Base-by-base conservation (phyloP, 768 basidiomycete genomes). In the Pholiota microspora region DNA sequence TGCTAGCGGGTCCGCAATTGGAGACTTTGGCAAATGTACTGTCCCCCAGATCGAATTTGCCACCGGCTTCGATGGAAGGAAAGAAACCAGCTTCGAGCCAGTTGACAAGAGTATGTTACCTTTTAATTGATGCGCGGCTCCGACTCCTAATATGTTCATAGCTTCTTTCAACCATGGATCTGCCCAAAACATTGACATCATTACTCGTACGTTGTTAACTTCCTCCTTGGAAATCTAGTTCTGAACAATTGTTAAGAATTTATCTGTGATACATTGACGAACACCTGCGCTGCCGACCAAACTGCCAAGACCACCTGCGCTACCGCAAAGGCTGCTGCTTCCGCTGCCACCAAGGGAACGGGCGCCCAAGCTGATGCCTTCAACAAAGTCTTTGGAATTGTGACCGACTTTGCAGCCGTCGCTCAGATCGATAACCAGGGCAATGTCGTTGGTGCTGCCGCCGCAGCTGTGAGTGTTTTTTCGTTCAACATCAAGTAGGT, bases 321-420 rank as follows among this genome's bases (percentile, higher is more conserved):
- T 1, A 60, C 56, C 6, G 79, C 78, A 7, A 44, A 65, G 38
- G 57, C 72, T 28, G 77, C 79, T 49, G 81, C 81, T 15, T 63
- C 66, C 52, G 69, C 77, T 31, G 73, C 69, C 7, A 45, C 74
- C 0, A 70, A 72, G 5, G 71, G 70, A 56, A 74, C 73, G 27
- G 84, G 84, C 58, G 76, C 70, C 9, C 80, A 83, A 60, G 84
- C 85, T 13, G 85, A 86, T 65, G 77, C 72, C 3, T 87, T 85
- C 76, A 86, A 87, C 67, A 73, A 71, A 15, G 77, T 67, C 38
- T 83, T 86, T 58, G 82, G 80, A 16, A 75, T 81, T 55, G 67
- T 45, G 3, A 84, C 83, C 45, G 76, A 80, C 67, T 85, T 86
- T 62, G 72, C 70, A 3, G 56, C 58, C 34, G 73, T 82, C 32